Percentiles rank a stretch among this genome's conserved stretches.
Evolutionary conservation across 2,329 filamentous ascomycete species (phyloP).

Genomic region (Neobulgaria alba): DNA sequence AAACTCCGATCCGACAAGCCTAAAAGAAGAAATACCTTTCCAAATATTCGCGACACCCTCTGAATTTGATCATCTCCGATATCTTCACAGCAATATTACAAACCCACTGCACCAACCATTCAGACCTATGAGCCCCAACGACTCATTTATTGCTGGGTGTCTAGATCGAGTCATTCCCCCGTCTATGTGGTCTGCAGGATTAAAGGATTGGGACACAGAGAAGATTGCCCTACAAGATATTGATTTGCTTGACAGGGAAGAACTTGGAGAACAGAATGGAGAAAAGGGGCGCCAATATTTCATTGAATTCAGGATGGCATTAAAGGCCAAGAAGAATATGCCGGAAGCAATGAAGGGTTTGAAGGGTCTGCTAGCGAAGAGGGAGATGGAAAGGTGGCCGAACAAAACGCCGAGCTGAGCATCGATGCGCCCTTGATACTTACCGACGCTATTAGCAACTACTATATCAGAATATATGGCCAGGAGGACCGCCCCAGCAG

Average conservation of each 20-base stretch:
- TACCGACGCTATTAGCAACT: too few species aligned
- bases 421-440: too few species aligned
- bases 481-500: too few species aligned
- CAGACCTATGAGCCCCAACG: slow-evolving; percentile 10
- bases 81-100: slow-evolving; percentile 11
- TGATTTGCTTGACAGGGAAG: neutral
- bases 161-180: slow-evolving; percentile 14
- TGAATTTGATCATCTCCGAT: slow-evolving; percentile 13
- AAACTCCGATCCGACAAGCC: neutral
- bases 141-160: slow-evolving; percentile 17
- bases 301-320: neutral
- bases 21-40: slow-evolving; percentile 12
- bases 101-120: slow-evolving; percentile 26
- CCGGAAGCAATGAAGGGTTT: neutral
- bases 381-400: neutral
- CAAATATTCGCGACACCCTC: slow-evolving; percentile 17
- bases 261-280: neutral
- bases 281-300: neutral
- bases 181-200: slow-evolving; percentile 15
- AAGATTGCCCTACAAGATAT: neutral
- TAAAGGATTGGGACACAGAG: slow-evolving; percentile 28
- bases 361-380: neutral
- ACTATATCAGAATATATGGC: too few species aligned
- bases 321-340: neutral
- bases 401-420: too few species aligned